A percentile compares a stretch with the other conserved stretches of the same genome.
phyloP scores from a whole-genome alignment of 768 basidiomycete genomes.

The Plicaturopsis crispa region DNA sequence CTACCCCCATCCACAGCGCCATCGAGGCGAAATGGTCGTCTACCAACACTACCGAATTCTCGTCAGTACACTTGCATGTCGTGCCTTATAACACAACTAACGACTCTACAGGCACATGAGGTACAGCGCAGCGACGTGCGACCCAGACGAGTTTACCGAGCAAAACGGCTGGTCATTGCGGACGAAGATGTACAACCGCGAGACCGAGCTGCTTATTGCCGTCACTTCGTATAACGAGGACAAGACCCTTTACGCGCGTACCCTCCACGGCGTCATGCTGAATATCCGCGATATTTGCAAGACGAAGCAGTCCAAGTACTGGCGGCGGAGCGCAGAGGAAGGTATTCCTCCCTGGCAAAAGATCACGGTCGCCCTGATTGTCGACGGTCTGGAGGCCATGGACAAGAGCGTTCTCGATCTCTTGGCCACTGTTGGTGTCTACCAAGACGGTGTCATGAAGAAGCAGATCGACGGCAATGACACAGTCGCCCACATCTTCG shows the following conservation, averaged over 20 bases:
- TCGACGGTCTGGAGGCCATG: conserved; percentile 92
- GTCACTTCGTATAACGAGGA: conserved; percentile 93
- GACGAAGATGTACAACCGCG: conserved; percentile 76
- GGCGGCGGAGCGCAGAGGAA: conserved; percentile 77
- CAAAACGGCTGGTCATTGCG: conserved; percentile 82
- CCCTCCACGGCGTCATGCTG: conserved; percentile 92
- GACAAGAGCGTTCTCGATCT: conserved; percentile 91
- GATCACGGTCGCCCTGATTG: conserved; percentile 83
- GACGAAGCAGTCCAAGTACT: conserved; percentile 90
- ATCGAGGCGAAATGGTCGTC: conserved; percentile 73
- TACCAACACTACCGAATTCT: conserved; percentile 81
- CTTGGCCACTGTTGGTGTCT: conserved; percentile 84
- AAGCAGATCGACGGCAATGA: conserved; percentile 85
- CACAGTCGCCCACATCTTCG: conserved; percentile 91
- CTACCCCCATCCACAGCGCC: conserved; percentile 75
- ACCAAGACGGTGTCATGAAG: conserved; percentile 95
- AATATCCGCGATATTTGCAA: conserved; percentile 98
- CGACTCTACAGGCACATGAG: conserved; percentile 66
- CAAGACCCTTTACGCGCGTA: conserved; percentile 86
- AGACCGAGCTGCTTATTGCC: conserved; percentile 90
- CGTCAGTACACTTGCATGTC: conserved; percentile 42
- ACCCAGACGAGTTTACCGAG: conserved; percentile 82
- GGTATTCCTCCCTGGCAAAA: conserved; percentile 86
- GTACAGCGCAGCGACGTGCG: conserved; percentile 87
- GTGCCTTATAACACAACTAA: not conserved